Conservation (phyloP, 495 filamentous ascomycete species). For the Platismatia glauca region DNA sequence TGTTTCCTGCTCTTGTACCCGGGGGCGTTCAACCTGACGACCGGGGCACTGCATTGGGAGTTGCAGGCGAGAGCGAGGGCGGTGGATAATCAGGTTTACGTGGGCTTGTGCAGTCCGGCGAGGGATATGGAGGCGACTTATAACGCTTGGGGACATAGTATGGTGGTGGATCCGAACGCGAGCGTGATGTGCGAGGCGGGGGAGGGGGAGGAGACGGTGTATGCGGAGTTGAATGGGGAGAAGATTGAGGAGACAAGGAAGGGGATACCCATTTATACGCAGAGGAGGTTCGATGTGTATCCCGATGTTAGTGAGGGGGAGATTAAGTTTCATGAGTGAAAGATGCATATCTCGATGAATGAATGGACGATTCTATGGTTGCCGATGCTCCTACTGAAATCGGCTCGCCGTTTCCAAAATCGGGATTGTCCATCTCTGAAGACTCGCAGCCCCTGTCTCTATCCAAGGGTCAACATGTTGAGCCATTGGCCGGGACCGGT, state of each 20-base stretch:
- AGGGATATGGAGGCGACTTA: constrained; percentile 70
- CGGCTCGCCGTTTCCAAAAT: background rate
- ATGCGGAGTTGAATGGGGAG: constrained; percentile 61
- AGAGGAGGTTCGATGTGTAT: constrained; percentile 94
- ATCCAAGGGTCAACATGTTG: background rate
- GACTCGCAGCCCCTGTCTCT: background rate
- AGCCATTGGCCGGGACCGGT: background rate
- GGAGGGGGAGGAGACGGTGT: constrained; percentile 66
- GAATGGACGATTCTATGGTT: background rate
- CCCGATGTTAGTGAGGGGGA: constrained; percentile 61
- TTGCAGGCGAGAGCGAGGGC: constrained; percentile 75
- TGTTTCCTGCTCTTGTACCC: constrained; percentile 85
- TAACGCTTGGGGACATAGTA: constrained; percentile 83
- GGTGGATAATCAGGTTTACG: constrained; percentile 91
- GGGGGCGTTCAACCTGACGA: constrained; percentile 91
- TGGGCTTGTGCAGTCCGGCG: constrained; percentile 85
- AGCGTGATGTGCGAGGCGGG: constrained; percentile 63
- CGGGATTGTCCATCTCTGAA: background rate
- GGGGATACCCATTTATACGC: constrained; percentile 73
- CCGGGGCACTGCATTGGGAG: constrained; percentile 85
- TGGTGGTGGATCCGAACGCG: constrained; percentile 86
- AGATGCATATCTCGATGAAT: background rate
- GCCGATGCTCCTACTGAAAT: background rate
- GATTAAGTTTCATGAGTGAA: constrained; percentile 23
- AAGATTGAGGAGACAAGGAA: constrained; percentile 69